Conservation (phyloP, 2,329 filamentous ascomycete species). For the Trichoderma koningii region DNA sequence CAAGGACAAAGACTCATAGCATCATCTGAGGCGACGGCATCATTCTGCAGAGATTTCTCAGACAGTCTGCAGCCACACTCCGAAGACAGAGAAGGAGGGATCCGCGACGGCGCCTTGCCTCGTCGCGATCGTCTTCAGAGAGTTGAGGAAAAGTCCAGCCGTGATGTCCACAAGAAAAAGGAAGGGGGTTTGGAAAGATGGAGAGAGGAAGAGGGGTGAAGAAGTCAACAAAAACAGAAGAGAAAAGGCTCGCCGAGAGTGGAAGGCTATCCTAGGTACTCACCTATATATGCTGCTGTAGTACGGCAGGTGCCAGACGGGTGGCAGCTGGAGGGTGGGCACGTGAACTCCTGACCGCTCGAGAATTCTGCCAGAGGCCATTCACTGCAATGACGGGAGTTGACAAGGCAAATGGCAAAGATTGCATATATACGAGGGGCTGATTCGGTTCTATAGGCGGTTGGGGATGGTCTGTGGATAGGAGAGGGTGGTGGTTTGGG, state of each 20-base stretch:
- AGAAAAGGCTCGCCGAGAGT: neutral
- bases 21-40: too few species aligned
- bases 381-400: neutral
- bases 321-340: slow-evolving; percentile 11
- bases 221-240: neutral
- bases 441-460: too few species aligned
- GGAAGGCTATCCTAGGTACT: neutral
- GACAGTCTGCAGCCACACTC: too few species aligned
- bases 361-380: neutral
- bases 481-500: neutral
- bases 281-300: neutral
- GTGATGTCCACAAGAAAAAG: neutral
- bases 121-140: too few species aligned
- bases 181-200: too few species aligned
- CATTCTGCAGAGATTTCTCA: too few species aligned
- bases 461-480: neutral
- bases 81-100: too few species aligned
- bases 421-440: too few species aligned
- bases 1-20: too few species aligned
- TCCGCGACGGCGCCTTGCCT: too few species aligned
- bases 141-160: neutral
- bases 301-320: slow-evolving; percentile 6
- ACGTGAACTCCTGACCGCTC: slow-evolving; percentile 12
- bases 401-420: neutral
- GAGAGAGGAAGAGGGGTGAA: neutral